A percentile compares a stretch with the other conserved stretches of the same genome.
Evolutionary conservation across 345 rosid genomes (phyloP).

Genomic region (Brassica cretica): DNA sequence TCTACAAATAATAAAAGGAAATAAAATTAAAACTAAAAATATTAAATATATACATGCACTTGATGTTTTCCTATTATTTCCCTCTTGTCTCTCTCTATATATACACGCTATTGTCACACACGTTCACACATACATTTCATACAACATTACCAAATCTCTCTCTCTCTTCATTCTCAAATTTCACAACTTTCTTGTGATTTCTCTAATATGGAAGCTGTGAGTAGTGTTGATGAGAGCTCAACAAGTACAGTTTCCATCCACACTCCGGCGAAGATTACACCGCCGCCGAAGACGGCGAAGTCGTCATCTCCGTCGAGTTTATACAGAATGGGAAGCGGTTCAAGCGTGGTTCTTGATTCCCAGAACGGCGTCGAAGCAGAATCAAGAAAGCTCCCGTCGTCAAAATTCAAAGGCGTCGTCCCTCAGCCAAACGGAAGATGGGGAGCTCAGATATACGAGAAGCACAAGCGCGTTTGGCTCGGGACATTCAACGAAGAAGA

Average conservation of each 20-base stretch:
- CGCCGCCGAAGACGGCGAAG: background rate
- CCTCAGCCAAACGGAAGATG: slow-evolving; percentile 95
- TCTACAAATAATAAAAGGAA: background rate
- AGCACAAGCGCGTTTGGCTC: slow-evolving; percentile 90
- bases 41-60: slow-evolving; percentile 32
- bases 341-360: slow-evolving; percentile 55
- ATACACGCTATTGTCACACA: slow-evolving; percentile 20
- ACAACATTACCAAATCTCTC: slow-evolving; percentile 17
- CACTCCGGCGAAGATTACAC: background rate
- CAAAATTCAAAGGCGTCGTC: slow-evolving; percentile 93
- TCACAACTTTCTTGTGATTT: slow-evolving; percentile 32
- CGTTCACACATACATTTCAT: slow-evolving; percentile 24
- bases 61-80: slow-evolving; percentile 31
- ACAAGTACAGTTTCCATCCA: slow-evolving; percentile 15
- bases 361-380: slow-evolving; percentile 72
- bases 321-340: slow-evolving; percentile 60
- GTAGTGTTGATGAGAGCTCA: slow-evolving; percentile 32
- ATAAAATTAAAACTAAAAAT: background rate
- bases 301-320: slow-evolving; percentile 39
- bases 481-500: slow-evolving; percentile 84
- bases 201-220: slow-evolving; percentile 14
- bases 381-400: slow-evolving; percentile 79
- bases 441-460: slow-evolving; percentile 99
- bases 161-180: slow-evolving; percentile 14
- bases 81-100: slow-evolving; percentile 34